Percentiles rank a stretch among this genome's conserved stretches.
phyloP scores from a whole-genome alignment of 192 early-diverging fungal species.

The Backusella macrospora region DNA sequence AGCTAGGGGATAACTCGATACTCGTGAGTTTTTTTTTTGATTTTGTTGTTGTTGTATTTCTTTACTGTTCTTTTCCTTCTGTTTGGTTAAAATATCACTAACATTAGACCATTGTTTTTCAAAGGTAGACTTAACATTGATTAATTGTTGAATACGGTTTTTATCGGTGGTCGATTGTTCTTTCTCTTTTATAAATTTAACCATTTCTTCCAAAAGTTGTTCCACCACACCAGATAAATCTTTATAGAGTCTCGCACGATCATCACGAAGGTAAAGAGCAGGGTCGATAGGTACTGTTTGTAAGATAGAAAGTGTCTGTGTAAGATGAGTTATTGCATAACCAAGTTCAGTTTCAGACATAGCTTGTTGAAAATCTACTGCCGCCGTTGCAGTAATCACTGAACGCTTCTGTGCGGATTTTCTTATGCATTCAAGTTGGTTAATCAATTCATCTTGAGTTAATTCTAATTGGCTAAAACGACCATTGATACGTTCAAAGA shows the following conservation, averaged over 20 bases:
- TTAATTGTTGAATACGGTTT: neutral
- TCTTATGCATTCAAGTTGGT: constrained; percentile 18
- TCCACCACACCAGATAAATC: constrained; percentile 16
- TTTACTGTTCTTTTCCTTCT: neutral
- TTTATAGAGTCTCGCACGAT: constrained; percentile 15
- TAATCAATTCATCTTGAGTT: constrained; percentile 26
- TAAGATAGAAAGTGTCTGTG: constrained; percentile 10
- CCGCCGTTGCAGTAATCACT: too few relatives aligned
- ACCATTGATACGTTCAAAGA: constrained; percentile 31
- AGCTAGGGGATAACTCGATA: neutral
- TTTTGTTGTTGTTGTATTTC: neutral
- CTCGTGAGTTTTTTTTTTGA: neutral
- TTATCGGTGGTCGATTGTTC: neutral
- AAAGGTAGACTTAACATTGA: neutral
- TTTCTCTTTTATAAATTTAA: neutral
- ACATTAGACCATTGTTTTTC: neutral
- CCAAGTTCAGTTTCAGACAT: neutral
- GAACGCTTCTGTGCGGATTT: constrained; percentile 8
- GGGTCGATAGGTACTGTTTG: constrained; percentile 23
- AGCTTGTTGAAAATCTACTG: neutral
- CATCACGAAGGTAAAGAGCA: constrained; percentile 9
- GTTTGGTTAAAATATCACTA: neutral
- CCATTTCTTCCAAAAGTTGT: neutral
- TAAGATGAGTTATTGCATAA: neutral
- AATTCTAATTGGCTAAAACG: constrained; percentile 32